Evolutionary conservation across 768 basidiomycete species (phyloP).

Genomic region (Naganishia onofrii): DNA sequence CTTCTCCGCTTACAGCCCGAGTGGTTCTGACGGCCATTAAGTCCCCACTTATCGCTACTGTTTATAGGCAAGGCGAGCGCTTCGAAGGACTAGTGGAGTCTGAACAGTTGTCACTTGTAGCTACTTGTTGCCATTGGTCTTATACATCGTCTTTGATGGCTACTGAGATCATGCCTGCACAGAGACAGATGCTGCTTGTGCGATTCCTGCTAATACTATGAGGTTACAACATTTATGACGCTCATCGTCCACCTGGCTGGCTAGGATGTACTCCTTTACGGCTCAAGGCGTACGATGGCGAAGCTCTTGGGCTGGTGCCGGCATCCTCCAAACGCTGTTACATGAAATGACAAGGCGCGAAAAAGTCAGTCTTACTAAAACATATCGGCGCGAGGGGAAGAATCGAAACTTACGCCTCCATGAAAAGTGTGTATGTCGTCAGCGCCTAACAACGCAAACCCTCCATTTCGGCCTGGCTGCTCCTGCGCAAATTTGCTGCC

Average conservation of each 20-base stretch:
- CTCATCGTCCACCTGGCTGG: background rate
- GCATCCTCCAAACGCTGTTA: constrained; percentile 32
- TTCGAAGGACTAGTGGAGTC: no score
- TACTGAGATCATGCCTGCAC: background rate
- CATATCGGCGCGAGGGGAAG: background rate
- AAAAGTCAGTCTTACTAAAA: no score
- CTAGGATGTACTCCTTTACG: constrained; percentile 15
- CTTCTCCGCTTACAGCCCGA: constrained; percentile 22
- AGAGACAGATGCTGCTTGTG: background rate
- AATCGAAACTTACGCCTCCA: constrained; percentile 38
- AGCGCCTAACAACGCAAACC: constrained; percentile 41
- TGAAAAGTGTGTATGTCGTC: constrained; percentile 50
- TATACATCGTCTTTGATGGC: background rate
- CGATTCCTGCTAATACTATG: background rate
- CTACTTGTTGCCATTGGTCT: background rate
- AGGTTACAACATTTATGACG: background rate
- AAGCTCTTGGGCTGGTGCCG: constrained; percentile 24
- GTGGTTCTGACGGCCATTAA: constrained; percentile 2
- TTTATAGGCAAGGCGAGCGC: no score
- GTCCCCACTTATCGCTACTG: background rate
- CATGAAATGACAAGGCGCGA: no score
- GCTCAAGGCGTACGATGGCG: constrained; percentile 30
- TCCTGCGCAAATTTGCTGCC: background rate
- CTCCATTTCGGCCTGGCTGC: constrained; percentile 17
- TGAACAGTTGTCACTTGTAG: background rate